Base-by-base conservation (phyloP, 2,329 filamentous ascomycete species). In the Monosporascus ibericus region DNA sequence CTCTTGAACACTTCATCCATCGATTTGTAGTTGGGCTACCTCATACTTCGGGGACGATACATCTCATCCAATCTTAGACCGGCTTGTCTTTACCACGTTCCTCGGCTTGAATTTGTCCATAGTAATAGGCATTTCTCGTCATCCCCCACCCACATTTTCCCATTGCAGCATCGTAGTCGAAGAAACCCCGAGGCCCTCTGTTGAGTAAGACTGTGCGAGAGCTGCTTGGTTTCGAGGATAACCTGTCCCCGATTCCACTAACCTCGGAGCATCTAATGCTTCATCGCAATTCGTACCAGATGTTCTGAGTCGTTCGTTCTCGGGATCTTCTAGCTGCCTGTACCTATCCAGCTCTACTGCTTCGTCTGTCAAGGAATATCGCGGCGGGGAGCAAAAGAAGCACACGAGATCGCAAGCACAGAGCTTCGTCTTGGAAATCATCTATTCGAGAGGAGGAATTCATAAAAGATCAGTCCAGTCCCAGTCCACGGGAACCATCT, bases 351-450 rank as follows among this genome's bases (percentile, higher is more conserved):
- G 51, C 47, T 51, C 51, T 57, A 58, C 54, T 52, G 53, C 48
- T 38, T 53, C 51, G 51, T 51, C 39, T 54, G 52, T 57, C 55
- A 52, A 58, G 55, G 49, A 54, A 59, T 51, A 52, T 37, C 48
- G 42, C 54, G 48, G 20, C 42, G 15, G 24, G 22, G 24, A 46
- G n/a, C 24, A 25, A 14, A 46, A 25, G n/a, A 30, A 49, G 53
- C 37, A 51, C 42, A 49, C 54, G 57, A 72, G 75, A 75, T 70
- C 70, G 73, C 70, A 78, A 81, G 81, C 78, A 84, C 72, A 83
- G 80, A 84, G 81, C 81, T 82, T 81, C 79, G 72, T 84, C 79
- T 81, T 77, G 70, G 59, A 55, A 55, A 58, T 63, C 59, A 63
- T 68, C 63, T 65, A 71, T 72, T 72, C 47, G 30, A 52, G 50